Percentiles rank a stretch among this genome's conserved stretches.
These are phyloP conservation scores for Tephrocybe sp. DNA, from an alignment of 768 basidiomycete species.

Conservation along the genomic window DNA sequence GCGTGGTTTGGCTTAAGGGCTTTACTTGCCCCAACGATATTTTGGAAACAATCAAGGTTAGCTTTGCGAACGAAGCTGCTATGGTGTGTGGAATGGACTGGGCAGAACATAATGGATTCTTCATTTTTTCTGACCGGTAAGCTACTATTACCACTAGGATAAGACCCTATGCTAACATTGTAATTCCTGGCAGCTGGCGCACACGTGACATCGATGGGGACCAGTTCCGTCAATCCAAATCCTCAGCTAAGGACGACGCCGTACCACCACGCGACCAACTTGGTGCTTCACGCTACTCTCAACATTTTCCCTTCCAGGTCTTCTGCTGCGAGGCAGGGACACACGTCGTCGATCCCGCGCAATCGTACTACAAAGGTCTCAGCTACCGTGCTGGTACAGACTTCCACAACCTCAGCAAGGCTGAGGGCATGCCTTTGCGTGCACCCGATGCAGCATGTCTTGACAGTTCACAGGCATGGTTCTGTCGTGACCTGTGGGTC, in stretches of 20 bases:
- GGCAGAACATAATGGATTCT: constrained; percentile 97
- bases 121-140: constrained; percentile 96
- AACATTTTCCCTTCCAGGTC: constrained; percentile 96
- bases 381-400: constrained; percentile 79
- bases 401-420: constrained; percentile 75
- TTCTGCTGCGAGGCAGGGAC: constrained; percentile 99
- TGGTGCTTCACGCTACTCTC: constrained; percentile 81
- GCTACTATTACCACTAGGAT: constrained; percentile 21
- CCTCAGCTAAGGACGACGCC: constrained; percentile 84
- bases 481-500: constrained; percentile 98
- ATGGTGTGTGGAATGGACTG: constrained; percentile 99
- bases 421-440: constrained; percentile 55
- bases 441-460: constrained; percentile 85
- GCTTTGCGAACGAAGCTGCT: constrained; percentile 87
- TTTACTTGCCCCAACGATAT: constrained; percentile 99
- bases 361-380: constrained; percentile 93
- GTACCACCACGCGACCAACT: constrained; percentile 89
- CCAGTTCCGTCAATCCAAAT: constrained; percentile 96
- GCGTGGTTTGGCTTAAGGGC: constrained; percentile 97
- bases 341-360: constrained; percentile 93
- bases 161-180: not conserved
- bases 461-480: constrained; percentile 97
- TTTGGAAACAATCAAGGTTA: constrained; percentile 91
- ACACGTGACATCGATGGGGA: constrained; percentile 98
- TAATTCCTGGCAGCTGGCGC: constrained; percentile 67